Evolutionary conservation across 257 asterid genomes (phyloP).

Genomic region (Ilex asprella): DNA sequence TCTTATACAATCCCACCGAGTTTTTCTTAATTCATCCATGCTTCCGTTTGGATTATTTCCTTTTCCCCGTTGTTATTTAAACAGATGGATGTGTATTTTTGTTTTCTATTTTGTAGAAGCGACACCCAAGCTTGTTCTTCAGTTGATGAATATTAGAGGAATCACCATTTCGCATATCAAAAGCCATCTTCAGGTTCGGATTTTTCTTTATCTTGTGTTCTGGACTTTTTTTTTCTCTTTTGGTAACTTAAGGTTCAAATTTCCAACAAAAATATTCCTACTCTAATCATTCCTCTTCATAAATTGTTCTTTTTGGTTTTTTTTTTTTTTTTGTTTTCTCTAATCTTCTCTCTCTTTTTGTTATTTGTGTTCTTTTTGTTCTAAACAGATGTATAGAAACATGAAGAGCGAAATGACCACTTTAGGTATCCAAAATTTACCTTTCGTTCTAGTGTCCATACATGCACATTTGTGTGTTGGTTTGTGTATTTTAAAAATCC

Average conservation of each 20-base stretch:
- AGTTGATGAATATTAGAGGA: constrained; percentile 79
- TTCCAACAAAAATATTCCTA: too few species aligned
- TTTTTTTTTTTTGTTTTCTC: neutral
- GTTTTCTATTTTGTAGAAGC: constrained; percentile 40
- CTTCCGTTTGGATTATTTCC: too few species aligned
- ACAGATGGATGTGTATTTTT: neutral
- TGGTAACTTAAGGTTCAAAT: too few species aligned
- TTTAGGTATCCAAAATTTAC: constrained; percentile 30
- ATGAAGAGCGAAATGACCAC: constrained; percentile 52
- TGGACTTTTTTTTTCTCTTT: neutral
- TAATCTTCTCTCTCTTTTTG: neutral
- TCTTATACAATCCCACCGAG: too few species aligned
- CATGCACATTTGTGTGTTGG: too few species aligned
- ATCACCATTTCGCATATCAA: constrained; percentile 89
- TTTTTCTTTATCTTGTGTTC: neutral
- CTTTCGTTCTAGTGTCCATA: too few species aligned
- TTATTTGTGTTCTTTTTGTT: neutral
- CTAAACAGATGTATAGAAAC: constrained; percentile 79
- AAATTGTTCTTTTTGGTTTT: neutral
- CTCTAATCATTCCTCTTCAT: too few species aligned
- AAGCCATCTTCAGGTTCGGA: constrained; percentile 74
- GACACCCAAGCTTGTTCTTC: constrained; percentile 76
- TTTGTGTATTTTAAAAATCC: neutral
- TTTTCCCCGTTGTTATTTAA: too few species aligned
- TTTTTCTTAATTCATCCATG: too few species aligned